Evolutionary conservation across 2,329 filamentous ascomycete genomes (phyloP), one percentile per base, ranked within the genome.

Genomic region (Daldinia eschscholtzii): DNA sequence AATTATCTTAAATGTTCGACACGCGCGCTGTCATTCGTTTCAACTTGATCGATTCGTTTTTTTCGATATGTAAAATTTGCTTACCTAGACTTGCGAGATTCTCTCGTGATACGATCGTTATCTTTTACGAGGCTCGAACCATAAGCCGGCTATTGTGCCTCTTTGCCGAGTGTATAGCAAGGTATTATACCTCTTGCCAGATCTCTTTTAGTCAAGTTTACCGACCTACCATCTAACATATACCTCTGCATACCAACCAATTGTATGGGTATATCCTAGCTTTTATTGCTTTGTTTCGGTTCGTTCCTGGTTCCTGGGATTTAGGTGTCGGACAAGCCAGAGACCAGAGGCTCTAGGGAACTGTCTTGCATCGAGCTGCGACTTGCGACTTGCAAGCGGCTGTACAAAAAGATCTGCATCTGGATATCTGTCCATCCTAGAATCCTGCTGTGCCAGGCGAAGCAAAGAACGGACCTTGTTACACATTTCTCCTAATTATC

Each of bases 391-490:
- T 60, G 46, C 64, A 70, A 68, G 58, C 53, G 65, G 62, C 46
- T 46, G 52, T 53, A 60, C 60, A 63, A 37, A 65, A 65, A 71
- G 61, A 71, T 52, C 68, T 71, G 70, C 73, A 70, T 71, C 71
- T 68, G 72, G 60, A 70, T 64, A 72, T 71, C 69, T 72, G 69
- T 66, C 62, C 70, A 68, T 46, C 69, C 59, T 64, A 23, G 39
- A 62, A 61, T 44, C 15, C 50, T 67, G 55, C 57, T 58, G 64
- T 62, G 46, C 64, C n/a, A 61, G 69, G 48, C 52, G 41, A 64
- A 59, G 55, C 70, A 72, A 68, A 67, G 13, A 72, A 70, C 64
- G 57, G 67, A 67, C 62, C 67, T 59, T 35, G 60, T 67, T 63
- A 56, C 65, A 53, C 65, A 61, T 50, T 30, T 62, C 37, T 63